Conservation (phyloP, 768 basidiomycete genomes). For the Podaxis sp. region DNA sequence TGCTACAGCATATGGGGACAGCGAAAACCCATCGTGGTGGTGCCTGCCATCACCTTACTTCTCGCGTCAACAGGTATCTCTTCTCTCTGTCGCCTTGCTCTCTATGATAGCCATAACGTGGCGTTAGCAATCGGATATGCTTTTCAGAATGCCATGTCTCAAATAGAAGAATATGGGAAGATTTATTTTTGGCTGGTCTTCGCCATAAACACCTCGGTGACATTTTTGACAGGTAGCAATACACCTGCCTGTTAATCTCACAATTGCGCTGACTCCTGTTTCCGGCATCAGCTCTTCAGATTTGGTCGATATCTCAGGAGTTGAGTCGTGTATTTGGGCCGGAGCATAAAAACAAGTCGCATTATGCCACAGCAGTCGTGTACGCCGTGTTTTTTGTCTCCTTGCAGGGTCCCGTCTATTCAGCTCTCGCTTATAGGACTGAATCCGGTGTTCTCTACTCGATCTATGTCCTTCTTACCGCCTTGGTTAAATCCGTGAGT, state of each 20-base stretch:
- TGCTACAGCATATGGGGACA: slow-evolving; percentile 38
- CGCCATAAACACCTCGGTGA: slow-evolving; percentile 33
- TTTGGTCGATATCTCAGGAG: not conserved
- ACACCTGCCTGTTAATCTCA: not conserved
- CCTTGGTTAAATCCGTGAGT: not conserved
- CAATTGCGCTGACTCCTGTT: not conserved
- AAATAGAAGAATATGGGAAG: slow-evolving; percentile 28
- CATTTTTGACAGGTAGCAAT: slow-evolving; percentile 31
- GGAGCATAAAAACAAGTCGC: not conserved
- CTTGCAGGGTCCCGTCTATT: not conserved
- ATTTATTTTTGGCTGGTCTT: slow-evolving; percentile 34
- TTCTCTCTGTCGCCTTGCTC: not conserved
- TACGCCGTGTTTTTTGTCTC: not conserved
- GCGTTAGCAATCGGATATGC: not conserved
- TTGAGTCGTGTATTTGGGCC: not conserved
- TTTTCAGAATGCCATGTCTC: not conserved
- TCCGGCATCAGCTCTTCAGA: not conserved
- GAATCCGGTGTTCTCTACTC: not conserved
- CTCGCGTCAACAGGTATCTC: slow-evolving; percentile 32
- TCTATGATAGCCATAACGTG: not conserved
- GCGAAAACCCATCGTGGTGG: slow-evolving; percentile 27
- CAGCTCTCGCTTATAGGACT: not conserved
- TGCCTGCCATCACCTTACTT: slow-evolving; percentile 27
- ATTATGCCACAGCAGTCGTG: not conserved
- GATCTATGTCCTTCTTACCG: not conserved